Conservation (phyloP, 73 alveolate species). For the Symbiodinium pilosum region DNA sequence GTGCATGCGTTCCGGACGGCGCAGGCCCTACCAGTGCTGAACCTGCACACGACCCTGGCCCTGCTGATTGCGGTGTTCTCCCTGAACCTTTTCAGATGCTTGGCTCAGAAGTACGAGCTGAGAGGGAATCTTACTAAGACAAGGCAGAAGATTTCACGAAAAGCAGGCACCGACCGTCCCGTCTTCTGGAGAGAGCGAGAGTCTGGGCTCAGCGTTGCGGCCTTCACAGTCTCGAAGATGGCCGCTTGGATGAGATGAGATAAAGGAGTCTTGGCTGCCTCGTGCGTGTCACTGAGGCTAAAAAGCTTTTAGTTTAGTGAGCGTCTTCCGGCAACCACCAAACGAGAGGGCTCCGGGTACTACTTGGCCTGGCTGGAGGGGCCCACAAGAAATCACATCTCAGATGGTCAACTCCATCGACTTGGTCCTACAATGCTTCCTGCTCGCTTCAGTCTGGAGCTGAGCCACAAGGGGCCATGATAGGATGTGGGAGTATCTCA, state of each 20-base stretch:
- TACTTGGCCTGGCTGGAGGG: too few species aligned
- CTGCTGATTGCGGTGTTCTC: constrained; percentile 66
- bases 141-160: too few species aligned
- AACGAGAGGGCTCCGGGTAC: not conserved
- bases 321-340: not conserved
- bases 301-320: not conserved
- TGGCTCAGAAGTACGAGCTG: too few species aligned
- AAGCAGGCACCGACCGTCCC: constrained; percentile 93
- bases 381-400: not conserved
- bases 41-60: constrained; percentile 84
- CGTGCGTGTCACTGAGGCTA: not conserved
- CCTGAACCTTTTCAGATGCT: constrained; percentile 45
- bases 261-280: not conserved
- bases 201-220: constrained; percentile 67
- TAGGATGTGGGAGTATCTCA: not conserved
- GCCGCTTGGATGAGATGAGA: not conserved
- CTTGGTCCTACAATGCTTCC: constrained; percentile 80
- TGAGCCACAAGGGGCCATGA: too few species aligned
- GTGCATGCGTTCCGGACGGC: too few species aligned
- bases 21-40: constrained; percentile 66
- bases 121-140: not conserved
- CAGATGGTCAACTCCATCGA: constrained; percentile 69
- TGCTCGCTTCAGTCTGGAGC: constrained; percentile 23
- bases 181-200: constrained; percentile 93
- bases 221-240: constrained; percentile 63